Percentiles rank a stretch among this genome's conserved stretches.
phyloP scores from a whole-genome alignment of 169 alveolate species.

The Plasmodium malariae region DNA sequence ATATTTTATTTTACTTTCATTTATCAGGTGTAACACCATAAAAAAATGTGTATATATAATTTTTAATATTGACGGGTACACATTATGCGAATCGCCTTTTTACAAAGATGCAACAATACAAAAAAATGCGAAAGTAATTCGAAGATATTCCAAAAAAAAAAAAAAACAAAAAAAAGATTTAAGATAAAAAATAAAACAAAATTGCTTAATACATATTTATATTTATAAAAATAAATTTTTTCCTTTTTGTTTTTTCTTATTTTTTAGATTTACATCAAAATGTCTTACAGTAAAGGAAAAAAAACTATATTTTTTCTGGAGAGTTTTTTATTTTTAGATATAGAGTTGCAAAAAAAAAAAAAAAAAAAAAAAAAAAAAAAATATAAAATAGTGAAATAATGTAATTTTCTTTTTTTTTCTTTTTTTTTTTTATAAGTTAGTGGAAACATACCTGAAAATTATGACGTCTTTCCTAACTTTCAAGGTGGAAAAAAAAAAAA shows the following conservation, averaged over 20 bases:
- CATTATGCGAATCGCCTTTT: conserved; percentile 63
- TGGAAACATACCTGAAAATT: conserved; percentile 58
- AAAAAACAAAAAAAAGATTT: neutral
- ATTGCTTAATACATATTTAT: neutral
- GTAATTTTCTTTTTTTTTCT: no score
- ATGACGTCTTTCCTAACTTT: conserved; percentile 63
- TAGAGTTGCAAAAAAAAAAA: neutral
- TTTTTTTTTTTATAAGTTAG: conserved; percentile 27
- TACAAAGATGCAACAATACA: conserved; percentile 60
- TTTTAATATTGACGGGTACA: conserved; percentile 61
- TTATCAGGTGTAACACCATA: conserved; percentile 70
- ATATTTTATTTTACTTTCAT: neutral
- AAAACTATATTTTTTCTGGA: neutral
- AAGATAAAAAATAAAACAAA: neutral
- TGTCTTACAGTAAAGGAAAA: conserved; percentile 71
- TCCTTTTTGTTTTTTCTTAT: conserved; percentile 5
- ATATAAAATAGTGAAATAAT: no score
- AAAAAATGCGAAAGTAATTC: conserved; percentile 46
- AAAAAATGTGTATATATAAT: conserved; percentile 60
- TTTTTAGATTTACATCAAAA: conserved; percentile 71
- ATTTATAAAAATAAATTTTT: neutral
- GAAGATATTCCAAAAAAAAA: neutral
- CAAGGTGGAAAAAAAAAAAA: conserved; percentile 57
- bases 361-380: neutral
- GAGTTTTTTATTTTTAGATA: conserved; percentile 1